Percentiles rank a stretch among this genome's conserved stretches.
Evolutionary conservation across 2,329 filamentous ascomycete genomes (phyloP).

Genomic region (Leptoxyphium fumago): DNA sequence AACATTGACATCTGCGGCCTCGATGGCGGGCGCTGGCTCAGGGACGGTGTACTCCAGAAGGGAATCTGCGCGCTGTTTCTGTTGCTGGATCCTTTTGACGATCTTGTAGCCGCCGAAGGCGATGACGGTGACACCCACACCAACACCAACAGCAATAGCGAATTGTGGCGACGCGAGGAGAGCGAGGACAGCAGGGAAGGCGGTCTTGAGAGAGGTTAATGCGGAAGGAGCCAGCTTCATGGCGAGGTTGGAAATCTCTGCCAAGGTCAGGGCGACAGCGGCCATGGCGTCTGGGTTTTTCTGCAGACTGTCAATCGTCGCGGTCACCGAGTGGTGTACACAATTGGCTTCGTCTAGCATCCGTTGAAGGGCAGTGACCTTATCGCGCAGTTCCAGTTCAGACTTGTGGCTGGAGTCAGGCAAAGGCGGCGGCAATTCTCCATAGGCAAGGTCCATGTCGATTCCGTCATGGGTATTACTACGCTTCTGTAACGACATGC

Average conservation of each 20-base stretch:
- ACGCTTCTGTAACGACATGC: slow-evolving; percentile 13
- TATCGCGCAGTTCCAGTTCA: slow-evolving; percentile 46
- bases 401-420: slow-evolving; percentile 32
- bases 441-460: slow-evolving; percentile 88
- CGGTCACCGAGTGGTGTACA: slow-evolving; percentile 65
- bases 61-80: slow-evolving; percentile 15
- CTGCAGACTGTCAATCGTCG: slow-evolving; percentile 68
- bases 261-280: slow-evolving; percentile 80
- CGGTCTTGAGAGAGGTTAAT: slow-evolving; percentile 58
- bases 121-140: slow-evolving; percentile 84
- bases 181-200: slow-evolving; percentile 73
- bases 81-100: slow-evolving; percentile 62
- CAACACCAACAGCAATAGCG: slow-evolving; percentile 77
- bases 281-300: slow-evolving; percentile 83
- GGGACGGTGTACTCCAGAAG: not conserved
- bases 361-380: slow-evolving; percentile 60
- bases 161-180: slow-evolving; percentile 85
- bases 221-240: slow-evolving; percentile 75
- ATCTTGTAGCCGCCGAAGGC: slow-evolving; percentile 97
- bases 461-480: slow-evolving; percentile 38
- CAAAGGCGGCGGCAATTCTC: slow-evolving; percentile 60
- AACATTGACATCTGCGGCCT: not conserved
- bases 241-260: slow-evolving; percentile 72
- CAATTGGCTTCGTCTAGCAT: slow-evolving; percentile 81
- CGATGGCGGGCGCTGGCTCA: not conserved